Base-by-base conservation (phyloP, 2,329 filamentous ascomycete genomes). In the Annulohypoxylon truncatum region DNA sequence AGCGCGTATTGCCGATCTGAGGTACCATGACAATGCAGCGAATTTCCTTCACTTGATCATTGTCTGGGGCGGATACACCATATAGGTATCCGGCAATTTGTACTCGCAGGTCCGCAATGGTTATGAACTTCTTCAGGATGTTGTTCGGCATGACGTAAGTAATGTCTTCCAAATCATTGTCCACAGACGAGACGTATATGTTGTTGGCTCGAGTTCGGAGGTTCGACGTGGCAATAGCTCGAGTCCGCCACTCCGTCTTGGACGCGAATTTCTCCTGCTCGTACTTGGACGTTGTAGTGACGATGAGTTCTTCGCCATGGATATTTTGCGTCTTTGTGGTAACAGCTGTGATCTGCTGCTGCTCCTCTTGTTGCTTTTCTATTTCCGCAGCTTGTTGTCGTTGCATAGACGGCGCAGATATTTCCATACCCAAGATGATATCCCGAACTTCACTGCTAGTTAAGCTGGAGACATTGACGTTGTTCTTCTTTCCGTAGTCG, bases 121-220 rank as follows among this genome's bases (percentile, higher is more conserved):
- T 96, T 82, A 99, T 98, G 84, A 99, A 99, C 70, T 93, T 92
- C 86, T 97, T 97, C 74, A 99, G 87, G 51, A 99, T 91, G 79
- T 99, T 99, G 87, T 98, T 99, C 0, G 96, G 96, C 93, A 99
- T 97, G 75, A 99, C 92, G 75, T 98, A 99, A 0, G 95, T 99
- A 76, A 92, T 91, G 74, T 94, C 93, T 65, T 97, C 94, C 69
- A 96, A 88, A 57, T 94, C 92, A 71, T 95, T 92, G 77, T 98
- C 96, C 57, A 97, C 94, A 0, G 94, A 96, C 6, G 96, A 97
- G 73, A 99, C 96, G 79, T 98, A 99, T 75, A 99, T 97, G 81
- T 99, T 97, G 86, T 98, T 99, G 52, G 96, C 89, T 71, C 96
- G 87, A 50, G 94, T 97, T 47, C 95, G 91, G 69, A 99, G 83